A percentile compares a stretch with the other conserved stretches of the same genome.
Conservation (phyloP, 2,329 filamentous ascomycete species). For the Emericellopsis atlantica region DNA sequence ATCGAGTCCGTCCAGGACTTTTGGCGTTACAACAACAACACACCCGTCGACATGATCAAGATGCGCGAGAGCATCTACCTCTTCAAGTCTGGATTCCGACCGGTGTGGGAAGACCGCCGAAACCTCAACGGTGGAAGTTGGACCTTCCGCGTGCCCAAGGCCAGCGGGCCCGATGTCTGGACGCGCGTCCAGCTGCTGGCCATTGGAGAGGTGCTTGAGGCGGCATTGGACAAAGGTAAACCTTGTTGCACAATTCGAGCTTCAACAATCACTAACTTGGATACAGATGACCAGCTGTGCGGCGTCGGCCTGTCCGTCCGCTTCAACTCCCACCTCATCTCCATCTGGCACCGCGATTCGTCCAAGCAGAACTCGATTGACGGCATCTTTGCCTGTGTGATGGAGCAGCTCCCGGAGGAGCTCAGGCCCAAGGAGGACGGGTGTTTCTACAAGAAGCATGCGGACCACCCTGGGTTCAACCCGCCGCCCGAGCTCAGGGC, state of each 20-base stretch:
- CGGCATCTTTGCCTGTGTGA: constrained; percentile 57
- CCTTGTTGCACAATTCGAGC: constrained; percentile 3
- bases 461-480: constrained; percentile 75
- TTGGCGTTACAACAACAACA: constrained; percentile 74
- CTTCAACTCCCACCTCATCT: constrained; percentile 80
- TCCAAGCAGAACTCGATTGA: constrained; percentile 70
- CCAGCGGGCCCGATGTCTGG: constrained; percentile 62
- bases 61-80: constrained; percentile 69
- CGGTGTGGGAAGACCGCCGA: constrained; percentile 75
- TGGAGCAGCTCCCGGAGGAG: constrained; percentile 61
- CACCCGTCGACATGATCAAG: constrained; percentile 62
- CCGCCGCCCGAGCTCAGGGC: constrained; percentile 45
- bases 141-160: constrained; percentile 84
- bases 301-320: constrained; percentile 79
- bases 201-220: constrained; percentile 70
- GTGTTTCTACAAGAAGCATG: constrained; percentile 83
- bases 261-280: constrained; percentile 3
- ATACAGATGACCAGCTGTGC: constrained; percentile 69
- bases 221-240: constrained; percentile 57
- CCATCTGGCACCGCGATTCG: constrained; percentile 86
- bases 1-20: constrained; percentile 79
- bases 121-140: constrained; percentile 80
- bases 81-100: constrained; percentile 66
- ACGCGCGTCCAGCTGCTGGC: constrained; percentile 70
- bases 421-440: constrained; percentile 57